Evolutionary conservation across 2,329 filamentous ascomycete genomes (phyloP), one percentile per base, ranked within the genome.

Genomic region (Arthrinium puccinioides): DNA sequence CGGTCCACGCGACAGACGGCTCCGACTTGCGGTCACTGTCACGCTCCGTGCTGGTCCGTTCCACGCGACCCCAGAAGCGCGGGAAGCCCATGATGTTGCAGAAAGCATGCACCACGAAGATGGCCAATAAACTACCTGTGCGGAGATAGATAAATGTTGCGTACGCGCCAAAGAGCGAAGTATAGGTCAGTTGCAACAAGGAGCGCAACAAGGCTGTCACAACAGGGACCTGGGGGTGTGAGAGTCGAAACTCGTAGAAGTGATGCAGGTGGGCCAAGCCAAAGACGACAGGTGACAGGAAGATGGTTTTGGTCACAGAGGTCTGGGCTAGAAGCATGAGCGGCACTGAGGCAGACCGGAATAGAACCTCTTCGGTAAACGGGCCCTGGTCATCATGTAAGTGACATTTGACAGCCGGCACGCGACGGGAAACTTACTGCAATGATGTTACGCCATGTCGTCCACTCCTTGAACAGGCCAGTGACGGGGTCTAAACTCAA

Each of bases 31-130:
- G 29, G 46, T 38, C 27, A 41, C 29, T 10, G 48, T 49, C 21
- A 47, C 44, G 16, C 35, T 46, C 27, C 48, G 31, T 50, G 23
- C 39, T 50, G n/a, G 34, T 44, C 13, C 66, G 74, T 49, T 81
- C 75, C 4, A 96, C 76, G 8, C 75, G 68, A 1, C 92, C 90
- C 80, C 85, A 94, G 41, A 97, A 63, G 6, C 88, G 75, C 16
- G 92, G 92, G 34, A 97, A 66, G 7, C 92, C 92, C 73, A 89
- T 85, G 66, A 76, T 84, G 56, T 98, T 98, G 66, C 92, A 98
- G 56, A 97, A 92, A 9, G 78, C 74, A 55, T 98, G 92, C 5
- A 86, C 82, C 15, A 81, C 55, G 37, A 90, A 80, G 21, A 83
- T 83, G 10, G 84, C 81, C 27, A 82, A 70, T 26, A 97, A 63